Evolutionary conservation across 805 yeast genomes (phyloP).

Genomic region (Metschnikowia baotianmanensis): DNA sequence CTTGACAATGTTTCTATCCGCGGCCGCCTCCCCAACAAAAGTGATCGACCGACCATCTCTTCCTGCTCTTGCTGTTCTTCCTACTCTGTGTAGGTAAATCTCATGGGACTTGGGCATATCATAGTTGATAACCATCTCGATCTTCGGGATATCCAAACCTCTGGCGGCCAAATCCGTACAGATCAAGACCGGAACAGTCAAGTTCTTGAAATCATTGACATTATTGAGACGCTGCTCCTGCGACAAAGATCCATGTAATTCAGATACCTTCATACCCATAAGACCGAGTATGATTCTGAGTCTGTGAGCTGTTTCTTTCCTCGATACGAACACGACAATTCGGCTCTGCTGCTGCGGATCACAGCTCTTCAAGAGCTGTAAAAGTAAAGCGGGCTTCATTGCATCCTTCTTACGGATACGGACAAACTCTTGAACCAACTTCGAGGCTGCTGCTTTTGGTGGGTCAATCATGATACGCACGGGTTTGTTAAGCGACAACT

Average conservation of each 20-base stretch:
- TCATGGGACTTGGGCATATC: constrained; percentile 96
- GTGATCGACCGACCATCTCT: constrained; percentile 92
- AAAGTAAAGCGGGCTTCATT: constrained; percentile 79
- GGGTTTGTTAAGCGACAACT: constrained; percentile 84
- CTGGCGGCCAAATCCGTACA: constrained; percentile 99
- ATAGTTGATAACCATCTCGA: constrained; percentile 89
- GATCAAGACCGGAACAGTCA: constrained; percentile 80
- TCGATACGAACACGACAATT: constrained; percentile 85
- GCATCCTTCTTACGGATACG: constrained; percentile 88
- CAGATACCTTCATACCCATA: constrained; percentile 73
- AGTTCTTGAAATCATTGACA: constrained; percentile 76
- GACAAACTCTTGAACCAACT: constrained; percentile 88
- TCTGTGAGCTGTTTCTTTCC: constrained; percentile 88
- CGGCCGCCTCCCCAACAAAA: constrained; percentile 88
- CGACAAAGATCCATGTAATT: constrained; percentile 77
- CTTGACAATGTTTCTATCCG: constrained; percentile 87
- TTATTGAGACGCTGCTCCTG: constrained; percentile 92
- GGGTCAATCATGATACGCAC: constrained; percentile 95
- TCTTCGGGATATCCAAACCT: constrained; percentile 98
- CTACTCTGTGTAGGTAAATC: constrained; percentile 93
- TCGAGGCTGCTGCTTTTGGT: constrained; percentile 91
- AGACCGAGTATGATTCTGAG: constrained; percentile 74
- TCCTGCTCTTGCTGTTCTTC: constrained; percentile 99
- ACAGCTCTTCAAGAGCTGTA: constrained; percentile 63
- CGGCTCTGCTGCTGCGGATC: constrained; percentile 65